These are phyloP conservation scores for Penicillium sclerotiorum DNA, from an alignment of 2,329 filamentous ascomycete genomes.

Conservation along the genomic window DNA sequence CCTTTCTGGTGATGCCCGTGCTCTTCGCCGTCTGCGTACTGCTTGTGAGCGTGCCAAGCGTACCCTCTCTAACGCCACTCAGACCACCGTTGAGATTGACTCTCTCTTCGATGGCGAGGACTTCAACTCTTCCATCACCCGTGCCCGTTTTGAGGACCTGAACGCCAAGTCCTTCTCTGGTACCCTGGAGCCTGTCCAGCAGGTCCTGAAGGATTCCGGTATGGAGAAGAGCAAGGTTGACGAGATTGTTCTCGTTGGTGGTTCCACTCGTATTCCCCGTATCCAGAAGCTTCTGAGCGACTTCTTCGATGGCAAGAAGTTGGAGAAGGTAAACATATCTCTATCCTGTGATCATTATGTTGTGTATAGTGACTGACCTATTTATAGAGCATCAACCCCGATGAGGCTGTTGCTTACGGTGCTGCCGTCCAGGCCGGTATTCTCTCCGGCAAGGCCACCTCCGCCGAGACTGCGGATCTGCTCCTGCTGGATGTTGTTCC, in stretches of 20 bases:
- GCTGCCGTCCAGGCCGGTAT: constrained; percentile 98
- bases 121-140: constrained; percentile 95
- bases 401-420: constrained; percentile 98
- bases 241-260: constrained; percentile 98
- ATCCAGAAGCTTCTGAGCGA: constrained; percentile 99
- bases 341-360: background rate
- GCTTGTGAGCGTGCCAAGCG: constrained; percentile 99
- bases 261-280: constrained; percentile 96
- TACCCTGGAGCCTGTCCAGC: constrained; percentile 91
- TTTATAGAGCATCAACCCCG: constrained; percentile 85
- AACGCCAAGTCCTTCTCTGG: constrained; percentile 94
- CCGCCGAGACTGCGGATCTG: constrained; percentile 90
- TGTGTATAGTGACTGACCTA: background rate
- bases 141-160: constrained; percentile 97
- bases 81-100: constrained; percentile 98
- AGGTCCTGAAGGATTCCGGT: constrained; percentile 90
- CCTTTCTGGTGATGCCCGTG: constrained; percentile 80
- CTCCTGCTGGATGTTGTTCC: constrained; percentile 95
- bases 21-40: constrained; percentile 92
- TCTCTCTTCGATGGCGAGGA: constrained; percentile 98
- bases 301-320: constrained; percentile 99
- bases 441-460: constrained; percentile 95
- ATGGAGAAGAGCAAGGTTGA: constrained; percentile 91
- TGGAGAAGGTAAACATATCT: constrained; percentile 70
- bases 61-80: constrained; percentile 94